phyloP scores from a whole-genome alignment of 768 basidiomycete genomes.

The Mycena kentingensis region DNA sequence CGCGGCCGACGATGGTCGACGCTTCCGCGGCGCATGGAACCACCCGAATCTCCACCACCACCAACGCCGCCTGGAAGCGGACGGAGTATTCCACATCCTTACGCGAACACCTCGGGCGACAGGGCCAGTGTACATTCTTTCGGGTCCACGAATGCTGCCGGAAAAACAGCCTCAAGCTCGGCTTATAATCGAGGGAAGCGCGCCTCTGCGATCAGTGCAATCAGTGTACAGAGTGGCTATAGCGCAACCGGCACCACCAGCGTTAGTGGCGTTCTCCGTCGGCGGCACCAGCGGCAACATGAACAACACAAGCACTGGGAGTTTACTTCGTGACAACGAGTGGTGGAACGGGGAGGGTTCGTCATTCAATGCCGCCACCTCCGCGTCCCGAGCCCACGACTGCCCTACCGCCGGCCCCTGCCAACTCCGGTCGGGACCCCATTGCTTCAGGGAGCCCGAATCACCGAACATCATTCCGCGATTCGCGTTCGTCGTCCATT shows the following conservation, averaged over 20 bases:
- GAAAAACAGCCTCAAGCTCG: background rate
- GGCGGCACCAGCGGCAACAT: constrained; percentile 11
- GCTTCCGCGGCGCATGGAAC: constrained; percentile 16
- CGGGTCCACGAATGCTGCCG: constrained; percentile 1
- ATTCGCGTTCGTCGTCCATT: constrained; percentile 10
- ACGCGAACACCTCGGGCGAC: constrained; percentile 17
- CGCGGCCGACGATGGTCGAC: constrained; percentile 17
- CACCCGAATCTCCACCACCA: constrained; percentile 14
- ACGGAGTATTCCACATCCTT: constrained; percentile 19
- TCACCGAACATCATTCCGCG: constrained; percentile 7
- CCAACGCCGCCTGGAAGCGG: background rate
- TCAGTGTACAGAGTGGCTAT: background rate
- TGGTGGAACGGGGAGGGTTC: constrained; percentile 36
- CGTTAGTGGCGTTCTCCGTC: background rate
- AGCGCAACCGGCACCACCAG: too few relatives aligned
- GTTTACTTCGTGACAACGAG: constrained; percentile 27
- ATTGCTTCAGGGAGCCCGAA: constrained; percentile 8
- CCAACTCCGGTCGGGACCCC: background rate
- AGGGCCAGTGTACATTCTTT: constrained; percentile 12
- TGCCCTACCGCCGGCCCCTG: constrained; percentile 70
- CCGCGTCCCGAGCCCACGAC: constrained; percentile 72
- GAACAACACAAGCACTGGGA: constrained; percentile 6
- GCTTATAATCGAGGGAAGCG: background rate
- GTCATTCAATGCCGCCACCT: constrained; percentile 69
- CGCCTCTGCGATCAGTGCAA: background rate